Evolutionary conservation across 75 land plant genomes (phyloP).

Genomic region (Chamaecyparis obtusa): DNA sequence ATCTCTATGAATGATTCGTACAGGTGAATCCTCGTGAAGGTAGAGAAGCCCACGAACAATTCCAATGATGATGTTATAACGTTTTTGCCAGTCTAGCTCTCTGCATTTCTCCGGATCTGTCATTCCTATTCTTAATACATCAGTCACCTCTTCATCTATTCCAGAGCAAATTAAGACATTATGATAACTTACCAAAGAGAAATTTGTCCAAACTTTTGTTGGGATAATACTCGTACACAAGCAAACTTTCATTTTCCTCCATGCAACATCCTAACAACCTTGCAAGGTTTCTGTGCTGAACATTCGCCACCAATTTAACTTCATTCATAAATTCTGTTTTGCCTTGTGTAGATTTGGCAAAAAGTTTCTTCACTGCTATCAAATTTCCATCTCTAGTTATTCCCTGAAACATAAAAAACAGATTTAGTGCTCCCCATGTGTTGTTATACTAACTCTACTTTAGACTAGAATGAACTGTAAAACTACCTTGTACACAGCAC

Average conservation of each 20-base stretch:
- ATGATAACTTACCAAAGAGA: constrained; percentile 10
- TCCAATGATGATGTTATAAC: constrained; percentile 35
- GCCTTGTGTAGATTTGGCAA: background rate
- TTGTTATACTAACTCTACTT: background rate
- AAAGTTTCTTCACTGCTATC: constrained; percentile 15
- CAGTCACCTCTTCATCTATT: too few relatives aligned
- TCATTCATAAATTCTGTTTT: constrained; percentile 20
- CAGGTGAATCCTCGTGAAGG: constrained; percentile 30
- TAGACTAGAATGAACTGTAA: background rate
- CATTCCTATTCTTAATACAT: background rate
- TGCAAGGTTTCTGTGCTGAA: constrained; percentile 17
- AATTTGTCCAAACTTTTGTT: constrained; percentile 12
- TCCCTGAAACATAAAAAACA: constrained; percentile 4
- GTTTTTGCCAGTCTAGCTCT: constrained; percentile 20
- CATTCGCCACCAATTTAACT: constrained; percentile 10
- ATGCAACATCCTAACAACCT: constrained; percentile 18
- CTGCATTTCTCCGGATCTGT: background rate
- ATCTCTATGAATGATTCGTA: constrained; percentile 41
- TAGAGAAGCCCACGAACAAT: constrained; percentile 38
- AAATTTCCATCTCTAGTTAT: constrained; percentile 3
- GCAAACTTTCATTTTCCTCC: constrained; percentile 13
- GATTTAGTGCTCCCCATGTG: background rate
- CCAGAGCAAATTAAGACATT: too few relatives aligned
- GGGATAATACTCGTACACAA: constrained; percentile 18
- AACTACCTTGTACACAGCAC: constrained; percentile 11